Conservation (phyloP, 305 asterid species). For the Rubia peregrina region DNA sequence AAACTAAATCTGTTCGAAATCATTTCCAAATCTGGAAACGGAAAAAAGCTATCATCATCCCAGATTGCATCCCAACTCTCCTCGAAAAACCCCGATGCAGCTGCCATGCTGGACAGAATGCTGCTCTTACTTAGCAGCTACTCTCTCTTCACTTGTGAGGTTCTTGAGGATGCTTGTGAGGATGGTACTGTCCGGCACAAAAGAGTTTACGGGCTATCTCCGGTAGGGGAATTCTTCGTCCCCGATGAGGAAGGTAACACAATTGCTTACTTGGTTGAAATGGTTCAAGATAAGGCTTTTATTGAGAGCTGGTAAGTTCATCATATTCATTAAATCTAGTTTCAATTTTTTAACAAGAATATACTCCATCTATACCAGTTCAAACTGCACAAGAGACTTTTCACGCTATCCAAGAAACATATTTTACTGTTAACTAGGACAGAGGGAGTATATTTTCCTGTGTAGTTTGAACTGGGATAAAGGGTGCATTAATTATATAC, state of each 20-base stretch:
- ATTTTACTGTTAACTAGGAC: neutral
- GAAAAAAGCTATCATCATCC: neutral
- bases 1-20: conserved; percentile 11
- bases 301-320: conserved; percentile 7
- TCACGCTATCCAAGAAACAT: too few relatives aligned
- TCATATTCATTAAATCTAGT: neutral
- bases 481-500: neutral
- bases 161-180: neutral
- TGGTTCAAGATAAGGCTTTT: conserved; percentile 5
- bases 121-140: conserved; percentile 13
- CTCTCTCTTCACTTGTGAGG: conserved; percentile 6
- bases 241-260: conserved; percentile 14
- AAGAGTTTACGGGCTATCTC: conserved; percentile 9
- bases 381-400: too few relatives aligned
- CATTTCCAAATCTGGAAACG: neutral
- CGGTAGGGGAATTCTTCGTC: neutral
- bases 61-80: conserved; percentile 11
- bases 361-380: neutral
- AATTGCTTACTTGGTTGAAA: neutral
- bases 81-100: neutral
- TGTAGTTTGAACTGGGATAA: too few relatives aligned
- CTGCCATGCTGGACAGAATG: conserved; percentile 19
- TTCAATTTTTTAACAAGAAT: neutral
- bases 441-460: neutral
- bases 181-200: neutral